Evolutionary conservation across 805 yeast genomes (phyloP).

Genomic region (Cyberlindnera misumaiensis): DNA sequence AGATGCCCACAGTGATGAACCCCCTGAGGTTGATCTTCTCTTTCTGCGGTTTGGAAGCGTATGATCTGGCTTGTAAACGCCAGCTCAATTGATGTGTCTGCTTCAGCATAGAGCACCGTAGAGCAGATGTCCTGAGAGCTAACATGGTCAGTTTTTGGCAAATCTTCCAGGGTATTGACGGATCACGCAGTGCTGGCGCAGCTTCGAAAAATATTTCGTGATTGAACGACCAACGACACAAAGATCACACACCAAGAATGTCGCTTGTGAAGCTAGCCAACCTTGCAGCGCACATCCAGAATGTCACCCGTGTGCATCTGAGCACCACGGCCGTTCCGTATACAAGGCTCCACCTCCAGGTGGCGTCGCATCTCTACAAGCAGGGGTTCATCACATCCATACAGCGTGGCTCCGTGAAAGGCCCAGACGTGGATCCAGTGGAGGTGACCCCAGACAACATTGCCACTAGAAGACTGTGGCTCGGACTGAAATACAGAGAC

Average conservation of each 20-base stretch:
- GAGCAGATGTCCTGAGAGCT: no score
- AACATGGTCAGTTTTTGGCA: no score
- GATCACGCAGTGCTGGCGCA: no score
- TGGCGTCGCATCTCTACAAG: constrained; percentile 78
- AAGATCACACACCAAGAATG: constrained; percentile 38
- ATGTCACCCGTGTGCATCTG: constrained; percentile 69
- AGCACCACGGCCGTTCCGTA: constrained; percentile 78
- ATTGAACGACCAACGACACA: not conserved
- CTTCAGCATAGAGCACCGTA: no score
- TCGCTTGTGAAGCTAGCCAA: constrained; percentile 80
- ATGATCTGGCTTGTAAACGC: constrained; percentile 4
- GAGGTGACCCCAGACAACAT: constrained; percentile 85
- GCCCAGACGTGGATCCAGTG: constrained; percentile 74
- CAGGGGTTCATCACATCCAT: constrained; percentile 85
- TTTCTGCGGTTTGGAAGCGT: constrained; percentile 7
- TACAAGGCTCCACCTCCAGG: constrained; percentile 73
- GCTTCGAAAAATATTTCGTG: no score
- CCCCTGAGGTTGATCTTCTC: constrained; percentile 32
- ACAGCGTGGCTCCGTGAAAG: constrained; percentile 75
- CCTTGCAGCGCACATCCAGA: constrained; percentile 83
- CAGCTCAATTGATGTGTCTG: no score
- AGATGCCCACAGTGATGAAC: constrained; percentile 34
- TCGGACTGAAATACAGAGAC: constrained; percentile 83
- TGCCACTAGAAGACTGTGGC: constrained; percentile 82
- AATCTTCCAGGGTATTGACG: no score